Conservation (phyloP, 2,329 filamentous ascomycete genomes). For the Phoma sp. region DNA sequence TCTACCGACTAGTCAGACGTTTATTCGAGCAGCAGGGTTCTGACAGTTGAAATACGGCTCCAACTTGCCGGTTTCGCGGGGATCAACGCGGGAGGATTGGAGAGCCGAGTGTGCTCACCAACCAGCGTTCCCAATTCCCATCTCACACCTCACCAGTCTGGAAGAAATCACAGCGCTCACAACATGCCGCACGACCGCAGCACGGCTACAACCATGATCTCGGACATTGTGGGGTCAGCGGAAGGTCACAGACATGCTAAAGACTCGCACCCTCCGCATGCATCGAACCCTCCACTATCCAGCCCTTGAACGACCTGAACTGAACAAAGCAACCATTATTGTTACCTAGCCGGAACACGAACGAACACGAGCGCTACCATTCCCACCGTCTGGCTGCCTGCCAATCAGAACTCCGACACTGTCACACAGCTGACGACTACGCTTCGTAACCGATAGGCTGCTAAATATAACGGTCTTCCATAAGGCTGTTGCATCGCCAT, state of each 20-base stretch:
- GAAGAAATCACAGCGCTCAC: not conserved
- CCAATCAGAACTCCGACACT: conserved; percentile 4
- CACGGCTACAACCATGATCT: not conserved
- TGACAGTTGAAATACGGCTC: conserved; percentile 3
- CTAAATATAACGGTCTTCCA: not conserved
- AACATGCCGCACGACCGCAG: conserved; percentile 1
- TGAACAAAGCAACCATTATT: not conserved
- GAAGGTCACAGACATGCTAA: conserved; percentile 2
- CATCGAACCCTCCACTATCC: not conserved
- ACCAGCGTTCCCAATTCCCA: conserved; percentile 1
- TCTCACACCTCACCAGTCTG: conserved; percentile 6
- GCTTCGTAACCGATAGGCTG: conserved; percentile 6
- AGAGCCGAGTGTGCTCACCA: conserved; percentile 15
- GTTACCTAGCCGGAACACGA: conserved; percentile 7
- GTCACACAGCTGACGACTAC: conserved; percentile 5
- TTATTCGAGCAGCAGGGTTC: too few species aligned
- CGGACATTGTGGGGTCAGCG: conserved; percentile 13
- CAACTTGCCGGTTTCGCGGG: conserved; percentile 8
- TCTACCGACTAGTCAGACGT: too few species aligned
- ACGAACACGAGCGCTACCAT: conserved; percentile 1
- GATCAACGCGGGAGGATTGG: conserved; percentile 12
- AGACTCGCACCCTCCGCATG: not conserved
- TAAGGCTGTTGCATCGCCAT: conserved; percentile 4
- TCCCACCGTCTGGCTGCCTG: not conserved
- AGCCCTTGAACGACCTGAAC: not conserved